Evolutionary conservation across 805 yeast species (phyloP), one percentile per base, ranked within the genome.

Genomic region (Cephaloascus albidus): DNA sequence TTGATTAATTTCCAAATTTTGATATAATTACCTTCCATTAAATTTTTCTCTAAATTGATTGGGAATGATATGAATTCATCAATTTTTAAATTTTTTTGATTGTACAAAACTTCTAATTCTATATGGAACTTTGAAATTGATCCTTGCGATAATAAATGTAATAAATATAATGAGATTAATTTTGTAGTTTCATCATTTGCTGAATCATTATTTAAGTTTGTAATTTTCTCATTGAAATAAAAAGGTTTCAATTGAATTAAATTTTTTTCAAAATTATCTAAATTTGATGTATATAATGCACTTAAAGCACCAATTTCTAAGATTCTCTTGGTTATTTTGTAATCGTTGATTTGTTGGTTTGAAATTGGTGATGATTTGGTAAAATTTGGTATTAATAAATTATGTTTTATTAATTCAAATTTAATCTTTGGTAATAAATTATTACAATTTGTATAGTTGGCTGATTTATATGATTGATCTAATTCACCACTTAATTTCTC

Each of bases 1-100:
- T 80, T 77, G 46, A 84, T 71, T 40, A 85, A 71, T 49, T 76
- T 81, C 83, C 93, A 85, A 36, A 89, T 90, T 60, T 85, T 85
- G 59, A 87, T 93, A 61, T 89, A 93, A 47, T 90, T 84, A 34
- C 98, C 98, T 63, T 93, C 97, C 82, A 90, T 87, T 47, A 93
- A 74, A 83, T 94, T 86, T 47, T 85, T 80, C 58, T 93, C 97
- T 50, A 93, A 78, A 49, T 80, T 79, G 39, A 90, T 80, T 18
- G 97, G 97, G 57, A 88, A 88, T 36, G 77, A 74, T 48, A 90
- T 67, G 56, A 72, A 85, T 47, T 72, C 67, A 56, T 85, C 95
- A 28, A 70, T 67, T 48, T 86, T 90, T 44, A 76, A 65, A 39
- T 70, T 70, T 17, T 56, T 54, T 38, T 64, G 60, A 48, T 74